Conservation (phyloP, 768 basidiomycete species). For the Podaxis carcinomalis region DNA sequence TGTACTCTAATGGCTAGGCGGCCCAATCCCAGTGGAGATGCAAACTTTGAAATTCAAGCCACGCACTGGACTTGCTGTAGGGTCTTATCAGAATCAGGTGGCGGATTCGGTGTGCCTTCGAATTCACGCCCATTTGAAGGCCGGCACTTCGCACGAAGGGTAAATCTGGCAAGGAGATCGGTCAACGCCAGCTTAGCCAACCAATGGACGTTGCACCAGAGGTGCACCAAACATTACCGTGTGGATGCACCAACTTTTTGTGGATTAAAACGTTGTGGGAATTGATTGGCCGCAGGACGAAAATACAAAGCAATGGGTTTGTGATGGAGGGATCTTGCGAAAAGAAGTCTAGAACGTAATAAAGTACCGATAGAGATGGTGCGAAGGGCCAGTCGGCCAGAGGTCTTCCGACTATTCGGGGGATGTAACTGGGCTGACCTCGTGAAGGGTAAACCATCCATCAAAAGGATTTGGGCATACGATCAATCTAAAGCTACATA, state of each 20-base stretch:
- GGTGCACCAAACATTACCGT: background rate
- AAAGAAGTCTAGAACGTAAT: background rate
- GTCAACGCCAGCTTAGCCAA: background rate
- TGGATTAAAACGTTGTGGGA: background rate
- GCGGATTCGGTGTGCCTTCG: background rate
- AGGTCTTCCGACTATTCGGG: background rate
- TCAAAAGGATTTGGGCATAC: background rate
- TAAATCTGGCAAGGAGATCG: background rate
- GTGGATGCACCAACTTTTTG: background rate
- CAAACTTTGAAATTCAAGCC: background rate
- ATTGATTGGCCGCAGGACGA: background rate
- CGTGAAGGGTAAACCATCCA: background rate
- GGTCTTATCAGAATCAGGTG: background rate
- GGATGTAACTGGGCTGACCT: background rate
- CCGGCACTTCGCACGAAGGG: background rate
- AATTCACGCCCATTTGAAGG: slow-evolving; percentile 1
- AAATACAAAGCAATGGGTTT: background rate
- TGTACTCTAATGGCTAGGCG: background rate
- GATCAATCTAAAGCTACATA: background rate
- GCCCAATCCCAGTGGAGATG: background rate
- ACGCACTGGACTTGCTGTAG: background rate
- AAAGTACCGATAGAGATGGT: background rate
- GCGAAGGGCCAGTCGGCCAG: background rate
- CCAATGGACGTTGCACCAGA: background rate
- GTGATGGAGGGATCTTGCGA: background rate